A percentile compares a stretch with the other conserved stretches of the same genome.
These are phyloP conservation scores for Kokia cookei DNA, from an alignment of 441 rosid species.

Conservation along the genomic window DNA sequence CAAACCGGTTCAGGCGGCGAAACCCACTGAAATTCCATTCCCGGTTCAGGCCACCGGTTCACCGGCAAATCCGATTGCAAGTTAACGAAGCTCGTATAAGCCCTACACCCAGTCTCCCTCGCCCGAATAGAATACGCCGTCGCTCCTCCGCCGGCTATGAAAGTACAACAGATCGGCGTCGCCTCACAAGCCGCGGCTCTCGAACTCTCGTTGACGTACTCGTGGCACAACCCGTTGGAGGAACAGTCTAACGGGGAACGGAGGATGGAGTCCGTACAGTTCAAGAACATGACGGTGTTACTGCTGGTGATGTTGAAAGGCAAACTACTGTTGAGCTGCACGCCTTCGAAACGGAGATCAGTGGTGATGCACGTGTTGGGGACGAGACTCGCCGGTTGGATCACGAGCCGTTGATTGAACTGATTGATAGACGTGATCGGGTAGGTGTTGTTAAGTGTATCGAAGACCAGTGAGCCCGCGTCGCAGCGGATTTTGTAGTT, in stretches of 20 bases:
- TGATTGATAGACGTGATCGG: conserved; percentile 35
- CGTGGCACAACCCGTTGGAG: conserved; percentile 38
- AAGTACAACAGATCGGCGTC: conserved; percentile 34
- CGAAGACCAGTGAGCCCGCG: conserved; percentile 24
- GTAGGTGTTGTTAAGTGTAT: conserved; percentile 37
- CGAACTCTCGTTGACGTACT: conserved; percentile 20
- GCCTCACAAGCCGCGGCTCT: conserved; percentile 11
- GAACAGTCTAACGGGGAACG: conserved; percentile 39
- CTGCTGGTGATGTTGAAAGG: conserved; percentile 57
- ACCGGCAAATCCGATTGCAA: conserved; percentile 27
- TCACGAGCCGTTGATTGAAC: conserved; percentile 32
- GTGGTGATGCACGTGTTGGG: conserved; percentile 38
- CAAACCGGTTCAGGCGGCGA: conserved; percentile 41
- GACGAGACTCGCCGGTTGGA: conserved; percentile 32
- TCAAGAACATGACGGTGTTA: conserved; percentile 45
- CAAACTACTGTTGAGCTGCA: conserved; percentile 31
- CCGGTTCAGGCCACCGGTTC: conserved; percentile 44
- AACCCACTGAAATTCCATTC: conserved; percentile 48
- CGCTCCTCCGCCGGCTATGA: conserved; percentile 35
- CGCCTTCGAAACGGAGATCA: conserved; percentile 31
- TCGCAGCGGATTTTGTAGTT: conserved; percentile 39
- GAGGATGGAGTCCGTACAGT: conserved; percentile 31
- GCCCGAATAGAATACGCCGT: conserved; percentile 39
- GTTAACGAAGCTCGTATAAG: conserved; percentile 50
- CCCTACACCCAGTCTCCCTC: conserved; percentile 35